These are phyloP conservation scores for Diplosphaera chodatii DNA, from an alignment of 139 green algal species.

Conservation along the genomic window DNA sequence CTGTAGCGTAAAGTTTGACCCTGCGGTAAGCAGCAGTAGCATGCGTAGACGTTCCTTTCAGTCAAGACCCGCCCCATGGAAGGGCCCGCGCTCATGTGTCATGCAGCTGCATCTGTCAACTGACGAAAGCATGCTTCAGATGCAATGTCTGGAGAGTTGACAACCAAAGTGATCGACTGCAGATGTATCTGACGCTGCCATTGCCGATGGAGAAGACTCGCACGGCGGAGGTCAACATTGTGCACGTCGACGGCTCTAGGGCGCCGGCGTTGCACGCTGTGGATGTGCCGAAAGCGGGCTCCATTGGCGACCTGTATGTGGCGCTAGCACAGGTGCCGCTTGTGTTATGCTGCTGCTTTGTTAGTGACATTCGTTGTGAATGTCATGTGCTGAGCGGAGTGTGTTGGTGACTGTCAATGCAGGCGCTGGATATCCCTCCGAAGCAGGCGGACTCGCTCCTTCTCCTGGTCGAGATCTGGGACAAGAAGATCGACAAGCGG, in stretches of 20 bases:
- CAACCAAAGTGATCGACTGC: conserved; percentile 5
- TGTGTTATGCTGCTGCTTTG: no score
- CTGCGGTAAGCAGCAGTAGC: no score
- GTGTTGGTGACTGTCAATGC: background rate
- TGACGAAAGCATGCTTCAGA: no score
- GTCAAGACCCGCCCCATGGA: no score
- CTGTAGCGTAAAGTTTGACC: conserved; percentile 85
- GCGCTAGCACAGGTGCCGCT: conserved; percentile 23
- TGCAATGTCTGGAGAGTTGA: no score
- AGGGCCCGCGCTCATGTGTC: no score
- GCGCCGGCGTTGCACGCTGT: conserved; percentile 26
- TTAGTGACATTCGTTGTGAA: no score
- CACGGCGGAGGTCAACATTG: conserved; percentile 47
- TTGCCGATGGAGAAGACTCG: conserved; percentile 56
- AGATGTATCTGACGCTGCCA: conserved; percentile 94
- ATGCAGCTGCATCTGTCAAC: no score
- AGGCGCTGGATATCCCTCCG: background rate
- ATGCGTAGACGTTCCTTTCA: no score
- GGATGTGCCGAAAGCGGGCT: conserved; percentile 34
- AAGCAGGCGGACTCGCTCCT: conserved; percentile 30
- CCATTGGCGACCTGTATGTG: conserved; percentile 36
- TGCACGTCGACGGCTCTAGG: conserved; percentile 39
- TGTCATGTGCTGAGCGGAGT: no score
- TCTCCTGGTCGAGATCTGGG: conserved; percentile 20
- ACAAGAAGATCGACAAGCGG: background rate